A percentile compares a stretch with the other conserved stretches of the same genome.
phyloP scores from a whole-genome alignment of 371 early-diverging fungal genomes.

The Mucor circinelloides region DNA sequence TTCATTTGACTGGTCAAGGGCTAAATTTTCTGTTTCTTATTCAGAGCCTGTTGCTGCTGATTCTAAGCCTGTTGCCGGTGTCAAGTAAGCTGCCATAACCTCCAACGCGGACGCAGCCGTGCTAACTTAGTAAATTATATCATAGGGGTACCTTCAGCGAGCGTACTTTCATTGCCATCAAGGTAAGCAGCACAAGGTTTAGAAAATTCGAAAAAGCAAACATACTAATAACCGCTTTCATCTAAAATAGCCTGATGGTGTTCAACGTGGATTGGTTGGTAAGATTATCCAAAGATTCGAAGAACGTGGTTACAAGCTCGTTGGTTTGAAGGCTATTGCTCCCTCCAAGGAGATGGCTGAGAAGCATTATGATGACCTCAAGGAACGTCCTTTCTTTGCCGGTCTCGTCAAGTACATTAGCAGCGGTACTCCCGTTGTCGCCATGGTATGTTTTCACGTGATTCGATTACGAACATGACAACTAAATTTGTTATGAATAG shows the following conservation, averaged over 20 bases:
- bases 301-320: slow-evolving; percentile 71
- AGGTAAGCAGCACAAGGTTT: slow-evolving; percentile 28
- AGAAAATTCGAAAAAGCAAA: neutral
- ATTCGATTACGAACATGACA: too few relatives aligned
- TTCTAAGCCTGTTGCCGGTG: slow-evolving; percentile 64
- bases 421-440: slow-evolving; percentile 73
- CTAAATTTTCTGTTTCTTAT: neutral
- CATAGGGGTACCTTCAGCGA: slow-evolving; percentile 66
- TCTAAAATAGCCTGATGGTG: slow-evolving; percentile 61
- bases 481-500: neutral
- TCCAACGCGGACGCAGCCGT: neutral
- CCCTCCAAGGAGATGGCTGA: slow-evolving; percentile 75
- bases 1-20: neutral
- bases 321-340: slow-evolving; percentile 52
- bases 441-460: slow-evolving; percentile 33
- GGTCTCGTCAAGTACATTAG: slow-evolving; percentile 79
- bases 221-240: neutral
- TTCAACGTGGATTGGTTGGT: slow-evolving; percentile 84
- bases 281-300: slow-evolving; percentile 88
- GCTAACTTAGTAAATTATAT: neutral
- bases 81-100: slow-evolving; percentile 40
- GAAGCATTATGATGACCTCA: slow-evolving; percentile 90
- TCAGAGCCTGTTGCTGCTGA: slow-evolving; percentile 49
- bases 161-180: slow-evolving; percentile 83
- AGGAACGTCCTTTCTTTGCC: slow-evolving; percentile 86